phyloP scores from a whole-genome alignment of 805 yeast species.

The Candida silvicultrix region DNA sequence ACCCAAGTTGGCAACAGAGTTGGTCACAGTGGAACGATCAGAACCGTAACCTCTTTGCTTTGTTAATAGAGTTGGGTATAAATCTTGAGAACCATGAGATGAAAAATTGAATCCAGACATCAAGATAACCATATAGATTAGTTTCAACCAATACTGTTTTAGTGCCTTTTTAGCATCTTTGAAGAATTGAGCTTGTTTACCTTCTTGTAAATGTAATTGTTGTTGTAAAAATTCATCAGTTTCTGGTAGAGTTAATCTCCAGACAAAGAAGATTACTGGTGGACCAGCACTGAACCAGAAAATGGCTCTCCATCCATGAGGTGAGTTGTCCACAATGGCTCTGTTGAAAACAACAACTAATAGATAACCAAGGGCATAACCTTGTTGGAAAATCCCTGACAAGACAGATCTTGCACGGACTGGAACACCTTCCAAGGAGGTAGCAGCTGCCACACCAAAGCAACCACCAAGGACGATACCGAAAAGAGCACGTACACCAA shows the following conservation, averaged over 20 bases:
- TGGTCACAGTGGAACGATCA: constrained; percentile 46
- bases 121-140: constrained; percentile 48
- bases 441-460: constrained; percentile 37
- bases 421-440: constrained; percentile 42
- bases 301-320: constrained; percentile 55
- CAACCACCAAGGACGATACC: constrained; percentile 51
- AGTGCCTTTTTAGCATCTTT: constrained; percentile 27
- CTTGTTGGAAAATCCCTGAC: constrained; percentile 72
- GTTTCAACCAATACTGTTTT: constrained; percentile 50
- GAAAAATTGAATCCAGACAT: constrained; percentile 61
- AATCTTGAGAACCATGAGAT: constrained; percentile 61
- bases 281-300: constrained; percentile 66
- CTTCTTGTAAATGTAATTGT: constrained; percentile 28
- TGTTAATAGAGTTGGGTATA: constrained; percentile 49
- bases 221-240: constrained; percentile 44
- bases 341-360: constrained; percentile 60
- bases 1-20: constrained; percentile 52
- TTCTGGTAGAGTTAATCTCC: constrained; percentile 41
- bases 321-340: constrained; percentile 49
- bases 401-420: constrained; percentile 51
- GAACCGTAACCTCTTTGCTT: constrained; percentile 36
- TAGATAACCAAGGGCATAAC: constrained; percentile 67
- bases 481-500: constrained; percentile 57
- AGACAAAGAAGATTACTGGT: constrained; percentile 33
- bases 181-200: constrained; percentile 26